Conservation (phyloP, 768 basidiomycete genomes). For the Leccinum pellstonianum region DNA sequence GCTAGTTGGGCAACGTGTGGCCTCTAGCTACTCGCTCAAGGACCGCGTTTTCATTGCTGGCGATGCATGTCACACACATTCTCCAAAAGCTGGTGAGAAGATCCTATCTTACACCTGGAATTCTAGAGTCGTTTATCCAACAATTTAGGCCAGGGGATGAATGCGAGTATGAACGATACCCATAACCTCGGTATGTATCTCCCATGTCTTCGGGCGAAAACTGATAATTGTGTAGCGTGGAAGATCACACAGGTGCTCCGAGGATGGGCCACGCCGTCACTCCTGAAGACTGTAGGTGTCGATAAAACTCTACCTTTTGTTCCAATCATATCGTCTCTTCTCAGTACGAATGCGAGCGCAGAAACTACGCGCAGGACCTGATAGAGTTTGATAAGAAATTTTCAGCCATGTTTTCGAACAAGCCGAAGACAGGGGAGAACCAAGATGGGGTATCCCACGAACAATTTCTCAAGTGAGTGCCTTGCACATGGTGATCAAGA, state of each 20-base stretch:
- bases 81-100: neutral
- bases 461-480: slow-evolving; percentile 33
- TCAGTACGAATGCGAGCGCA: slow-evolving; percentile 66
- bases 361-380: slow-evolving; percentile 64
- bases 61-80: neutral
- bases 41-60: slow-evolving; percentile 3
- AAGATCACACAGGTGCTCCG: slow-evolving; percentile 47
- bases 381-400: slow-evolving; percentile 67
- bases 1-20: neutral
- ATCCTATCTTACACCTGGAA: neutral
- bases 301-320: neutral
- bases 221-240: slow-evolving; percentile 48
- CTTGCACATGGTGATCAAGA: neutral
- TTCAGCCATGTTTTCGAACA: slow-evolving; percentile 31
- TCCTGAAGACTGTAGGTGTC: slow-evolving; percentile 38
- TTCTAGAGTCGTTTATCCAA: neutral
- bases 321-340: neutral
- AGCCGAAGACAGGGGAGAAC: slow-evolving; percentile 47
- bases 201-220: slow-evolving; percentile 33
- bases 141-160: neutral
- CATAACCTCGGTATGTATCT: slow-evolving; percentile 20
- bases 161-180: neutral
- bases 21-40: neutral
- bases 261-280: slow-evolving; percentile 35
- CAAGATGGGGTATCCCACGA: slow-evolving; percentile 32